A percentile compares a stretch with the other conserved stretches of the same genome.
Evolutionary conservation across 2,329 filamentous ascomycete genomes (phyloP).

Genomic region (Neonectria coccinea): DNA sequence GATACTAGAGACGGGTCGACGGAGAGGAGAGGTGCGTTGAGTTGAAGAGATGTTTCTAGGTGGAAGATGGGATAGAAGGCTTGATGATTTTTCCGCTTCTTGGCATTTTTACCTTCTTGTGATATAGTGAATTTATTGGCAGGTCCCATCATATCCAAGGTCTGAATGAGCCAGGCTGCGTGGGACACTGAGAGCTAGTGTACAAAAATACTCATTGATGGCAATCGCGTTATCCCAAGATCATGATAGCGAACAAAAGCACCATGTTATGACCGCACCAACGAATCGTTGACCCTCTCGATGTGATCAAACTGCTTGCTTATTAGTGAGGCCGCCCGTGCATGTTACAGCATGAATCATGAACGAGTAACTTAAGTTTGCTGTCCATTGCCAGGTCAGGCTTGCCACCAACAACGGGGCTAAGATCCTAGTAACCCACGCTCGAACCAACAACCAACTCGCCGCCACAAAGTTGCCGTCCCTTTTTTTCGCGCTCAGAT

Average conservation of each 20-base stretch:
- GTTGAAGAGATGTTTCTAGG: not conserved
- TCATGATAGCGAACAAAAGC: not conserved
- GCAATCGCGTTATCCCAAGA: not conserved
- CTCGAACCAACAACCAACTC: not conserved
- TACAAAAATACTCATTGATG: not conserved
- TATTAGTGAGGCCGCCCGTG: not conserved
- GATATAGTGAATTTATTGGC: constrained; percentile 28
- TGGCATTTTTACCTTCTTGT: constrained; percentile 25
- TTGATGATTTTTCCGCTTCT: constrained; percentile 16
- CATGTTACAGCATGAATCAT: not conserved
- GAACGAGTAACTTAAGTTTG: not conserved
- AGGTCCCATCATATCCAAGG: constrained; percentile 21
- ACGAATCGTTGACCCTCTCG: not conserved
- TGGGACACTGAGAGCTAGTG: constrained; percentile 18
- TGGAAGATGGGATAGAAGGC: constrained; percentile 6
- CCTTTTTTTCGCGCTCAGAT: not conserved
- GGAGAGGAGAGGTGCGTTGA: not conserved
- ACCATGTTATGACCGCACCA: too few relatives aligned
- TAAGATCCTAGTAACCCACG: not conserved
- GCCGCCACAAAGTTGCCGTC: not conserved
- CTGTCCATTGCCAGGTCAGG: not conserved
- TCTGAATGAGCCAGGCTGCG: constrained; percentile 13
- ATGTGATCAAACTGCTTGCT: not conserved
- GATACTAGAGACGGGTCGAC: constrained; percentile 17
- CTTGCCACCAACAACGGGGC: not conserved